These are phyloP conservation scores for Acacia crassicarpa DNA, from an alignment of 306 rosid genomes.

Conservation along the genomic window DNA sequence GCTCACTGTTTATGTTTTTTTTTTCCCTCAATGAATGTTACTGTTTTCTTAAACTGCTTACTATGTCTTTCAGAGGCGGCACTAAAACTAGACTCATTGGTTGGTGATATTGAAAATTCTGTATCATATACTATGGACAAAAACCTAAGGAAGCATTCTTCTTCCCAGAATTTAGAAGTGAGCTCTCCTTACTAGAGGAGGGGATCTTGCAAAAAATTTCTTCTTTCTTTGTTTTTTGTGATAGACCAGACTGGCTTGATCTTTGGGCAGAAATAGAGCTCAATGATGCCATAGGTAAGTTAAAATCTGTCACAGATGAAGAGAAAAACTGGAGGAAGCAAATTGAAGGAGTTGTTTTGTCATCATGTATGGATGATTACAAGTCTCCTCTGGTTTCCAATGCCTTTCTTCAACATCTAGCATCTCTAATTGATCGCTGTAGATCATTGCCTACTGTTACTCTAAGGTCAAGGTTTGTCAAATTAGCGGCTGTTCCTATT, in stretches of 20 bases:
- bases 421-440: slow-evolving; percentile 73
- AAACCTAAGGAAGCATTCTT: slow-evolving; percentile 59
- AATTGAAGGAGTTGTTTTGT: slow-evolving; percentile 53
- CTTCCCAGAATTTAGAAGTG: slow-evolving; percentile 66
- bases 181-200: slow-evolving; percentile 55
- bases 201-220: slow-evolving; percentile 58
- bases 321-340: slow-evolving; percentile 79
- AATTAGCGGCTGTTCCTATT: slow-evolving; percentile 63
- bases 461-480: slow-evolving; percentile 78
- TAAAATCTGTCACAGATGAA: slow-evolving; percentile 54
- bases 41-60: slow-evolving; percentile 26
- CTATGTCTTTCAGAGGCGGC: slow-evolving; percentile 73
- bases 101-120: slow-evolving; percentile 92
- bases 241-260: slow-evolving; percentile 96
- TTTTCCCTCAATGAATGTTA: slow-evolving; percentile 10
- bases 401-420: slow-evolving; percentile 56
- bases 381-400: slow-evolving; percentile 76
- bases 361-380: slow-evolving; percentile 59
- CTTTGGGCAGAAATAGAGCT: no score
- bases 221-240: slow-evolving; percentile 78
- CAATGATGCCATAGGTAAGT: slow-evolving; percentile 63
- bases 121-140: slow-evolving; percentile 71
- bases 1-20: slow-evolving; percentile 3
- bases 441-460: slow-evolving; percentile 62
- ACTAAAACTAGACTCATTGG: slow-evolving; percentile 80